Evolutionary conservation across 345 rosid genomes (phyloP), one percentile per base, ranked within the genome.

Genomic region (Melastoma malabathricum): DNA sequence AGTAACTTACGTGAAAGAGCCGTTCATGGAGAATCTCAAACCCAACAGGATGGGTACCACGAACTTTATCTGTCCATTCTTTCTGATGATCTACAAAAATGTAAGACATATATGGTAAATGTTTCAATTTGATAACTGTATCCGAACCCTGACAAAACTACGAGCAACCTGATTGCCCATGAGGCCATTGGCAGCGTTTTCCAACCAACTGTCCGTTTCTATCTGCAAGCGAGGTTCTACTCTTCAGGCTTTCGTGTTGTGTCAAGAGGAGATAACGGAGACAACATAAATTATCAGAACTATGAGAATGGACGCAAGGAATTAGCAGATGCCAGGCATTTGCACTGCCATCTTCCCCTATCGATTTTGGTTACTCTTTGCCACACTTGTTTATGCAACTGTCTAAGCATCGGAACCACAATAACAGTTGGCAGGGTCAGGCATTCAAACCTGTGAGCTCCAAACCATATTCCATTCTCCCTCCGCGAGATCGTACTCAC

Each of bases 391-490:
- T 22, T 5, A 34, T 34, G 41, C 12, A 8, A 34, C 12, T 12
- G 12, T 34, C 41, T 2, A 8, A 34, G 41, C 38, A 34, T 34
- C 41, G 9, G 41, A 34, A 6, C 41, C 10, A 34, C 41, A 34
- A 46, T 22, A 48, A 8, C 43, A 8, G 13, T 19, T 29, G 19
- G 17, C 44, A 2, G 13, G 12, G 8, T 61, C 51, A 34, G 41
- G 10, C 41, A 34, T 34, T 7, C 41, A 34, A 34, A 86, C 98
- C 86, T 87, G 96, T 31, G 98, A 92, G 73, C 96, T 92, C 96
- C 98, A 92, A 50, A 84, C 66, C 98, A 92, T 86, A 56, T 82
- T 84, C 98, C 96, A 92, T 57, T 74, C 87, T 59, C 98, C 98
- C 15, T 86, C 95, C 6, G 67, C 15, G 10, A 90, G 84, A 43